phyloP scores from a whole-genome alignment of 1,139 yeast species.

The Protomyces macrosporus region DNA sequence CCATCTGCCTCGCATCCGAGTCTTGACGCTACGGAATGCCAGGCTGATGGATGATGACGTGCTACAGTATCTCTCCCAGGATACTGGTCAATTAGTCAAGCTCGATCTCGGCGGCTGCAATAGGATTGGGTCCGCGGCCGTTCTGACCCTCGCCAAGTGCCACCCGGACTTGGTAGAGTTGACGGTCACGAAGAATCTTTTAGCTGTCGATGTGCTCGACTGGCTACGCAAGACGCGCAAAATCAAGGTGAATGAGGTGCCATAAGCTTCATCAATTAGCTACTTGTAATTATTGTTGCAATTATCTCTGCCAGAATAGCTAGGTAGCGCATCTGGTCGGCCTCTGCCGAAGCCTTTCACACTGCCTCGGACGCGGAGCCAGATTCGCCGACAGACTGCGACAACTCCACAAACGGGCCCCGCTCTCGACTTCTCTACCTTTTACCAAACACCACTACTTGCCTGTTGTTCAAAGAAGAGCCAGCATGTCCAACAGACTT shows the following conservation, averaged over 20 bases:
- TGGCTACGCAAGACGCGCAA: neutral
- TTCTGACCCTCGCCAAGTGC: neutral
- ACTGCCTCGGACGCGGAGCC: no score
- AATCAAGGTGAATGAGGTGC: no score
- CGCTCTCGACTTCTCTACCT: neutral
- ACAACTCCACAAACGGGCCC: neutral
- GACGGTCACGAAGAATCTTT: neutral
- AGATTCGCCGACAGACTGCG: no score
- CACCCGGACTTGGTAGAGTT: neutral
- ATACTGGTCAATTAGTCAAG: neutral
- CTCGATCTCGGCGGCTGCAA: neutral
- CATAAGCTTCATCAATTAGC: no score
- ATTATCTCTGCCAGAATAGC: no score
- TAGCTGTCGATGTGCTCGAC: neutral
- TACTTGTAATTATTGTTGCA: no score
- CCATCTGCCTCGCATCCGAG: neutral
- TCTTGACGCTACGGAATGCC: neutral
- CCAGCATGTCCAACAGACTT: conserved; percentile 20
- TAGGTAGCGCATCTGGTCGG: no score
- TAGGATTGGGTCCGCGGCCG: neutral
- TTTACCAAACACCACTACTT: neutral
- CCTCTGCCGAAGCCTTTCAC: no score
- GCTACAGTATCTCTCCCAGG: neutral
- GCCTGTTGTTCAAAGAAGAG: neutral
- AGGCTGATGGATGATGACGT: neutral